Evolutionary conservation across 768 basidiomycete species (phyloP), one percentile per base, ranked within the genome.

Genomic region (Leccinellum rugosiceps): DNA sequence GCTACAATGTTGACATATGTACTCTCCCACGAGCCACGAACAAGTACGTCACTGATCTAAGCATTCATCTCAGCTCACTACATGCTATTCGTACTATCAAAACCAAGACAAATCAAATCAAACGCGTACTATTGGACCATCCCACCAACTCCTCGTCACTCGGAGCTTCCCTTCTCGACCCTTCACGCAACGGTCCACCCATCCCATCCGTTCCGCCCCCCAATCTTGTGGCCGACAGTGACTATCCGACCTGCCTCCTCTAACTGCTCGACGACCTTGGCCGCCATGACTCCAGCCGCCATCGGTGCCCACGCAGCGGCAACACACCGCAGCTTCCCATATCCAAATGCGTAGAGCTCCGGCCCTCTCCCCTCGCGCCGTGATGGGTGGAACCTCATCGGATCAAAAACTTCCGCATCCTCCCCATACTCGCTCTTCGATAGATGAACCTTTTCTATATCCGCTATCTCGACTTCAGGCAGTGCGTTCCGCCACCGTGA

Each of bases 251-350:
- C 50, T 0, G 55, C 58, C 1, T 64, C 69, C 9, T 73, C 65
- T 13, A 78, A 47, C n/a, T 69, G 65, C 7, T 70, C 63, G 0
- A 83, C 57, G 0, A 83, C 59, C 4, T 76, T 76, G 2, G 75
- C 82, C 5, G 74, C 73, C 5, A 86, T 76, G 0, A 83, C 54
- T 0, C 72, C 84, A 1, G 78, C 80, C 0, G 83, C 83, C 64
- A 80, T 75, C 0, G 85, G 85, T 2, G 85, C 85, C 83, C 84
- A 84, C 0, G 65, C 65, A 6, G 68, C 66, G 0, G 83, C 85
- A 1, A 81, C 66, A 50, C 52, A 84, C 61, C 11, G 70, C 65
- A 71, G 11, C 6, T 34, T 51, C 4, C 26, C 83, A 49, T 73
- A 65, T 2, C 85, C 85, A 61, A 87, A 87, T 0, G 81, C 72